A percentile compares a stretch with the other conserved stretches of the same genome.
These are phyloP conservation scores for Geotrichum cucujoidarum DNA, from an alignment of 1,139 yeast genomes.

Conservation along the genomic window DNA sequence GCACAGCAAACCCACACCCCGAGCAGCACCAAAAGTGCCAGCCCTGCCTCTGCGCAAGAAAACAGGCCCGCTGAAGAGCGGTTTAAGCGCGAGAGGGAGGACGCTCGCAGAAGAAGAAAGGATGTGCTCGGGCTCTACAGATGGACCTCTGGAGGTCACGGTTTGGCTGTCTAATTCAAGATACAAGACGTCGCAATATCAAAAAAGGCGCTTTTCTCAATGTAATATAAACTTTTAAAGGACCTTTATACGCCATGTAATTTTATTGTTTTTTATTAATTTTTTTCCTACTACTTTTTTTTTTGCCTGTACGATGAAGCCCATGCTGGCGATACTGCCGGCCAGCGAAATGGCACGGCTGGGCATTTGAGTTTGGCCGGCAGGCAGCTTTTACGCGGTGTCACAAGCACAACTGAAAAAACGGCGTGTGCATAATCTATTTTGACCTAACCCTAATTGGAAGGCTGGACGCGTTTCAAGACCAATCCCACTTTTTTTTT, in stretches of 20 bases:
- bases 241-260: neutral
- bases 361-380: too few species aligned
- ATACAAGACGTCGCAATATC: too few species aligned
- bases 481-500: too few species aligned
- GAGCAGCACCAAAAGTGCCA: constrained; percentile 13
- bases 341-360: too few species aligned
- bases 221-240: neutral
- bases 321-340: too few species aligned
- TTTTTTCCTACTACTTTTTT: neutral
- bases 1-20: constrained; percentile 24
- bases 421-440: constrained; percentile 4
- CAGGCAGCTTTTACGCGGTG: too few species aligned
- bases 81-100: constrained; percentile 4
- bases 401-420: neutral
- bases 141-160: constrained; percentile 35
- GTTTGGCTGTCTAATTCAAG: constrained; percentile 29
- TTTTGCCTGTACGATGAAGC: too few species aligned
- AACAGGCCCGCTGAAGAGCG: constrained; percentile 9
- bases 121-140: constrained; percentile 32
- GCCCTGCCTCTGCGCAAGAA: neutral
- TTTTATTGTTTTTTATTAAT: neutral
- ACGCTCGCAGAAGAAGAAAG: constrained; percentile 23
- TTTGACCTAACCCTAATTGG: too few species aligned
- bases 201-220: too few species aligned
- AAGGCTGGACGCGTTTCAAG: too few species aligned